phyloP scores from a whole-genome alignment of 1,284 basidiomycete species.

The Gastroboletus turbinatus region DNA sequence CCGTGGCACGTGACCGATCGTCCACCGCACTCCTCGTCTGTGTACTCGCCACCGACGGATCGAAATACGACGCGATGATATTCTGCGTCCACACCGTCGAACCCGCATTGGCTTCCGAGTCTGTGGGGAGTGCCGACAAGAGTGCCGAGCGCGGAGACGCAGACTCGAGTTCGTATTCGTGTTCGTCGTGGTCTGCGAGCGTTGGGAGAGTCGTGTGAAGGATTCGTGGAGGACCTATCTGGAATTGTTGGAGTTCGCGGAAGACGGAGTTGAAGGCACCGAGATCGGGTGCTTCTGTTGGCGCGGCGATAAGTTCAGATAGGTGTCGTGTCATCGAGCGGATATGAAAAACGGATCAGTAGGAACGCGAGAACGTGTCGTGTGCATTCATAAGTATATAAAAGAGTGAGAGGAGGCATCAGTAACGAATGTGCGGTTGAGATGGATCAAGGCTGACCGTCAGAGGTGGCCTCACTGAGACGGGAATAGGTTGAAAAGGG shows the following conservation, averaged over 20 bases:
- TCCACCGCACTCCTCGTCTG: conserved; percentile 33
- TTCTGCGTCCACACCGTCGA: conserved; percentile 67
- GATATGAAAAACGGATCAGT: neutral
- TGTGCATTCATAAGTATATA: neutral
- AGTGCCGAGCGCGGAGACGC: conserved; percentile 28
- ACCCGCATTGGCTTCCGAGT: conserved; percentile 44
- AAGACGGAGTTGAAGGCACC: conserved; percentile 74
- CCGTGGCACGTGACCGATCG: conserved; percentile 25
- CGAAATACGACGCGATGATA: conserved; percentile 54
- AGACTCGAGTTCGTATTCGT: conserved; percentile 26
- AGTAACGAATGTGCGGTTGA: neutral
- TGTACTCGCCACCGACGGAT: conserved; percentile 24
- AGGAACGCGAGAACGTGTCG: neutral
- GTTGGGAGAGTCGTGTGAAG: conserved; percentile 21
- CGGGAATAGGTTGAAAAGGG: conserved; percentile 35
- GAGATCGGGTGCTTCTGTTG: conserved; percentile 65
- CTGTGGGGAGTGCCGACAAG: conserved; percentile 30
- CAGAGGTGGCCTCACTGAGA: conserved; percentile 64
- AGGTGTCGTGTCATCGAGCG: conserved; percentile 4
- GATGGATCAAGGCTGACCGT: conserved; percentile 42
- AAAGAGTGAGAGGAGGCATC: neutral
- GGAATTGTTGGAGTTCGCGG: conserved; percentile 60
- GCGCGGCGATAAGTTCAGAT: conserved; percentile 2
- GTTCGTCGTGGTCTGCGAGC: conserved; percentile 27
- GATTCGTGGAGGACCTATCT: conserved; percentile 39